Evolutionary conservation across 352 stramenopile species (phyloP).

Genomic region (Phytopythium oedochilum): DNA sequence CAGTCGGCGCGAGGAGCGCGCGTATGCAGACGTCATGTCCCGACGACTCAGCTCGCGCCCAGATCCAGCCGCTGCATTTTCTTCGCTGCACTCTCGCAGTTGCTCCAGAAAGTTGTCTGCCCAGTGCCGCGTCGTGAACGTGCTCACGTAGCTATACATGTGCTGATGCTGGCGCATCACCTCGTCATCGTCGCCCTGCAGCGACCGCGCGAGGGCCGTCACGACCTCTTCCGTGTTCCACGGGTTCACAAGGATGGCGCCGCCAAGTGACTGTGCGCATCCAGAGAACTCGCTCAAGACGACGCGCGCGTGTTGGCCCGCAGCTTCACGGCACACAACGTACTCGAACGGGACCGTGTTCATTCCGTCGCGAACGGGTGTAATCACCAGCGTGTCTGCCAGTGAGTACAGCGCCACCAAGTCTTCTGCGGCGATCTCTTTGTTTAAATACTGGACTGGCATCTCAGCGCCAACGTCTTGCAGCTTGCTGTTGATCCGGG

Average conservation of each 20-base stretch:
- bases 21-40: conserved; percentile 86
- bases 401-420: conserved; percentile 87
- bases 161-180: conserved; percentile 70
- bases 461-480: conserved; percentile 84
- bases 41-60: conserved; percentile 71
- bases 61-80: conserved; percentile 60
- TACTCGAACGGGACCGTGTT: conserved; percentile 91
- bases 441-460: conserved; percentile 90
- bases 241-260: conserved; percentile 83
- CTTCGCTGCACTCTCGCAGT: conserved; percentile 70
- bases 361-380: conserved; percentile 87
- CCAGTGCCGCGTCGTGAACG: conserved; percentile 72
- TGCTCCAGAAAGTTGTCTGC: conserved; percentile 79
- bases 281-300: conserved; percentile 91
- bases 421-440: conserved; percentile 81
- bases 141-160: conserved; percentile 82
- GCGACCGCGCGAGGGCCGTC: conserved; percentile 39
- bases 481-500: conserved; percentile 90
- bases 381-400: conserved; percentile 80
- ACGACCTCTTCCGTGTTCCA: conserved; percentile 81
- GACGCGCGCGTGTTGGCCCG: conserved; percentile 65
- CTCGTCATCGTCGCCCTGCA: conserved; percentile 55
- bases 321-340: conserved; percentile 78
- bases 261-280: conserved; percentile 81
- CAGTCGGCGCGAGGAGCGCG: conserved; percentile 53